A percentile compares a stretch with the other conserved stretches of the same genome.
phyloP scores from a whole-genome alignment of 73 alveolate genomes.

The Paramecium sexaurelia region DNA sequence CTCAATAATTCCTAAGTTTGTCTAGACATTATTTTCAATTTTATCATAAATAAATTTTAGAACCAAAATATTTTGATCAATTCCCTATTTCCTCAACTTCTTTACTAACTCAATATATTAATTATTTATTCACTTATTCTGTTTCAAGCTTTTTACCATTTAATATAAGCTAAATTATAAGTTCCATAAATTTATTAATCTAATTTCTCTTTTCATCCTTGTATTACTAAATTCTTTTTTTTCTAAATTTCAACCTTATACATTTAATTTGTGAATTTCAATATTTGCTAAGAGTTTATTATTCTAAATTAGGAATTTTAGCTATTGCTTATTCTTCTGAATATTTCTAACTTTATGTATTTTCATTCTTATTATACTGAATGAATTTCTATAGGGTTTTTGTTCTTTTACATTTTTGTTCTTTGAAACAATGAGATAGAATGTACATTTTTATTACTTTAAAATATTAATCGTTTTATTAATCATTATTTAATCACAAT shows the following conservation, averaged over 20 bases:
- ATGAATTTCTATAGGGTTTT: no score
- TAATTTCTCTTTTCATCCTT: neutral
- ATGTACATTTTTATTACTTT: neutral
- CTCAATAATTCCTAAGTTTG: conserved; percentile 89
- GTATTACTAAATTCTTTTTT: neutral
- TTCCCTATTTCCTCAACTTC: neutral
- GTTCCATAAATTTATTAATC: neutral
- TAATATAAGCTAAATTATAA: neutral
- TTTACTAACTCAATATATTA: no score
- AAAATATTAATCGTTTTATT: neutral
- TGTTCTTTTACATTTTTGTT: no score
- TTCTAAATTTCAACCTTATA: neutral
- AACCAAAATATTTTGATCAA: neutral
- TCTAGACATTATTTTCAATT: conserved; percentile 65
- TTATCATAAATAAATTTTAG: neutral
- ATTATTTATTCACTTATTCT: no score
- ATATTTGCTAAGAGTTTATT: no score
- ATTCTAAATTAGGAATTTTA: neutral
- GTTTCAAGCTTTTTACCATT: neutral
- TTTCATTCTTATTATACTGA: no score
- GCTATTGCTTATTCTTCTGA: no score
- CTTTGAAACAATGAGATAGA: no score
- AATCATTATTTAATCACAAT: conserved; percentile 49
- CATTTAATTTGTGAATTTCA: no score
- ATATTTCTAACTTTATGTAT: no score